Percentiles rank a stretch among this genome's conserved stretches.
These are phyloP conservation scores for Metschnikowia cerradonensis DNA, from an alignment of 805 yeast species.

Conservation along the genomic window DNA sequence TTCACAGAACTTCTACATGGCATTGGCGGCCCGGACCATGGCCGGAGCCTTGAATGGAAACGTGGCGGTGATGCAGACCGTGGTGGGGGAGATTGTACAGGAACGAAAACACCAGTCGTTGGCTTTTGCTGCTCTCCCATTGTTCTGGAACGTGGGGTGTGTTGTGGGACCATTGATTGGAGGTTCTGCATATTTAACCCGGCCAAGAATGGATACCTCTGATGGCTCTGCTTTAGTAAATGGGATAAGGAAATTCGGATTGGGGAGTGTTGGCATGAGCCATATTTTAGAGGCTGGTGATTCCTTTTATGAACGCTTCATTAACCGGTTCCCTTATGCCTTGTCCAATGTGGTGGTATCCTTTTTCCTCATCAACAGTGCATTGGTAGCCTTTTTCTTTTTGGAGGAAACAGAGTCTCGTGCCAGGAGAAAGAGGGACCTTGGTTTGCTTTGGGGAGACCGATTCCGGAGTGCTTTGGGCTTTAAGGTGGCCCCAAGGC, in stretches of 20 bases:
- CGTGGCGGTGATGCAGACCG: constrained; percentile 28
- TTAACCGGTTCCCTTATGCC: constrained; percentile 35
- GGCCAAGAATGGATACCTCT: constrained; percentile 17
- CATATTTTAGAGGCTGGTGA: no score
- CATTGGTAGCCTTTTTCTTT: constrained; percentile 30
- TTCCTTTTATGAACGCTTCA: constrained; percentile 24
- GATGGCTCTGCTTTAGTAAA: no score
- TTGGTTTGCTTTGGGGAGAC: constrained; percentile 35
- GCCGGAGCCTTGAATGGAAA: constrained; percentile 32
- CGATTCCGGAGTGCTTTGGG: constrained; percentile 24
- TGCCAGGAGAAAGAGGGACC: constrained; percentile 27
- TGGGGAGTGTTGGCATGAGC: no score
- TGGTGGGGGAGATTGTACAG: constrained; percentile 30
- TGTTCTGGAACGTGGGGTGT: constrained; percentile 31
- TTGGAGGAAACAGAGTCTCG: constrained; percentile 35
- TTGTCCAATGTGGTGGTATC: constrained; percentile 36
- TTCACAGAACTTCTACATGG: constrained; percentile 25
- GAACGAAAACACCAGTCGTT: constrained; percentile 29
- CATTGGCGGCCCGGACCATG: constrained; percentile 25
- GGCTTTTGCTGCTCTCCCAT: constrained; percentile 29
- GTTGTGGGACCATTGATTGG: constrained; percentile 33
- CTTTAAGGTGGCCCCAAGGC: constrained; percentile 22
- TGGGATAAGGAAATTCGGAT: no score
- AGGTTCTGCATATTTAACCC: constrained; percentile 26
- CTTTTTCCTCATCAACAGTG: constrained; percentile 22